Base-by-base conservation (phyloP, 225 moss, liverwort and hornwort species). In the Ulota crispa region DNA sequence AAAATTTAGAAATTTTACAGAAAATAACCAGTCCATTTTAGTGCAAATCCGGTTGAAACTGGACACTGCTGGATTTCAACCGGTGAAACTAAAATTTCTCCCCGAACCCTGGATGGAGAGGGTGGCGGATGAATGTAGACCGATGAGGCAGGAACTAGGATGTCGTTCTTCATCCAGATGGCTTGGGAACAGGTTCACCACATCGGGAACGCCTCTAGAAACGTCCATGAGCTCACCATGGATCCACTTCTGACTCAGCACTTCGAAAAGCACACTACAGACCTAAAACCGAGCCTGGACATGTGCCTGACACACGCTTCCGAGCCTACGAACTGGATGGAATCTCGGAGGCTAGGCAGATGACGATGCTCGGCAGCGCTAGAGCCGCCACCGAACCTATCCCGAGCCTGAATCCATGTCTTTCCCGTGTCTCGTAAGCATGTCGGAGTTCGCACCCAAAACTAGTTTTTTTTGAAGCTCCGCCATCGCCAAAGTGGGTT, bases 171-270 rank as follows among this genome's bases (percentile, higher is more conserved):
- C 61, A 76, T 61, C 27, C 36, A 32, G 7, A 2, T 2, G 6
- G 2, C 64, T 56, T 8, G 59, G 59, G 59, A 65, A 74, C 28
- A 7, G 8, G 19, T 5, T 42, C 26, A n/a, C 42, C 56, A 7
- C 32, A 4, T 31, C 9, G 50, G 9, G 50, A 77, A 85, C 59
- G 50, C 30, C 67, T 52, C 50, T 39, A 19, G 77, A 77, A 86
- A 72, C 62, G 4, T 83, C 70, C 24, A 60, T 67, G 52, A 19
- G 60, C 31, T 80, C 63, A 83, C 50, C 26, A 31, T 71, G 59
- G 26, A 30, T 39, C 24, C 78, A 59, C 24, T 39, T 41, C 52
- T 70, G 70, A 85, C 70, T 84, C 87, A 78, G 75, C 81, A 53
- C 6, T 1, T 14, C 15, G 11, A 27, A 65, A 70, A 66, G 27